Evolutionary conservation across 192 early-diverging fungal species (phyloP).

Genomic region (Coemansia sp.): DNA sequence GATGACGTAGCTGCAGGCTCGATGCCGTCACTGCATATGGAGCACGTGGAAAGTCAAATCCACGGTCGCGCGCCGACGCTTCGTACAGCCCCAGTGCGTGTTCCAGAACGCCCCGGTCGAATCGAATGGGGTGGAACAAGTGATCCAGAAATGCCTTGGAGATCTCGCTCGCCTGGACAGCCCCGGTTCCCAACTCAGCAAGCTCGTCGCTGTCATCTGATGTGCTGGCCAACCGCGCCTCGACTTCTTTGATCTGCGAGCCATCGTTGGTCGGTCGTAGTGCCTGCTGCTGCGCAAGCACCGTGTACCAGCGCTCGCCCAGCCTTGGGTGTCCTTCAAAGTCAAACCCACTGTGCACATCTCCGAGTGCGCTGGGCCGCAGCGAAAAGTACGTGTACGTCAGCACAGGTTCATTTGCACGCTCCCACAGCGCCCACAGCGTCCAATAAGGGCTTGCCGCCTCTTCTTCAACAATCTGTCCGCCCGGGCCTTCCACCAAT

Average conservation of each 20-base stretch:
- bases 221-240: conserved; percentile 22
- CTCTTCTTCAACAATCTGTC: conserved; percentile 24
- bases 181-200: neutral
- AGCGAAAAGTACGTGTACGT: conserved; percentile 48
- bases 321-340: conserved; percentile 37
- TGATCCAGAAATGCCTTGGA: conserved; percentile 43
- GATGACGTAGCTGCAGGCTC: conserved; percentile 30
- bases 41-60: conserved; percentile 27
- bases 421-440: conserved; percentile 54
- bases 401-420: conserved; percentile 34
- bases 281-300: conserved; percentile 25
- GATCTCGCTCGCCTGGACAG: conserved; percentile 35
- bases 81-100: conserved; percentile 39
- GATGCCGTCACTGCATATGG: conserved; percentile 18
- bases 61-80: conserved; percentile 30
- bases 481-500: conserved; percentile 23
- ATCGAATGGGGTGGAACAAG: conserved; percentile 42
- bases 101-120: conserved; percentile 41
- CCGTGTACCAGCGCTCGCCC: conserved; percentile 50
- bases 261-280: conserved; percentile 30
- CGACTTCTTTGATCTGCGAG: conserved; percentile 38
- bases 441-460: conserved; percentile 31
- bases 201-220: neutral
- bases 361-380: conserved; percentile 8
- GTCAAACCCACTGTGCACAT: conserved; percentile 8